A percentile compares a stretch with the other conserved stretches of the same genome.
Conservation (phyloP, 2,329 filamentous ascomycete genomes). For the Diaporthe batatas region DNA sequence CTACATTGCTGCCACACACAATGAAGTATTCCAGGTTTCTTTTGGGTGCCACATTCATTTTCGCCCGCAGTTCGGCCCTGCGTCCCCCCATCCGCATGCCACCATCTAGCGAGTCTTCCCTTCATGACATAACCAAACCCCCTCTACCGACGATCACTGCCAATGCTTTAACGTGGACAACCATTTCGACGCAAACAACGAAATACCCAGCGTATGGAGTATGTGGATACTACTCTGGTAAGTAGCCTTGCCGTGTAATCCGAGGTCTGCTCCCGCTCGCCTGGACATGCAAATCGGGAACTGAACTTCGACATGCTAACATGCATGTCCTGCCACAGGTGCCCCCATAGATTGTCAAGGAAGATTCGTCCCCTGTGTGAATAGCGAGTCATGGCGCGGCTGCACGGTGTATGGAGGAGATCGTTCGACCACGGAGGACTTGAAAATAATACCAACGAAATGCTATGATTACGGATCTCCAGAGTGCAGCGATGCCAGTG, state of each 20-base stretch:
- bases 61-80: no score
- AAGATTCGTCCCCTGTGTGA: background rate
- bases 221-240: background rate
- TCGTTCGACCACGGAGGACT: no score
- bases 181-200: fast-evolving
- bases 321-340: background rate
- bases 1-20: fast-evolving
- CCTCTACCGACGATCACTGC: background rate
- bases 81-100: background rate
- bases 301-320: background rate
- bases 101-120: background rate
- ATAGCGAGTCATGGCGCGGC: conserved; percentile 12
- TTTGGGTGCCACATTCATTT: background rate
- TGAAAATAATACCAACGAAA: background rate
- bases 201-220: background rate
- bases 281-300: no score
- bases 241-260: background rate
- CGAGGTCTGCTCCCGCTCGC: no score
- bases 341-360: fast-evolving
- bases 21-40: background rate
- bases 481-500: background rate
- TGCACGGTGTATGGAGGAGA: fast-evolving
- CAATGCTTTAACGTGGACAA: fast-evolving
- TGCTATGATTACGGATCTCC: background rate
- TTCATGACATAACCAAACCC: no score